Conservation (phyloP, 768 basidiomycete species). For the Mycena vitilis region DNA sequence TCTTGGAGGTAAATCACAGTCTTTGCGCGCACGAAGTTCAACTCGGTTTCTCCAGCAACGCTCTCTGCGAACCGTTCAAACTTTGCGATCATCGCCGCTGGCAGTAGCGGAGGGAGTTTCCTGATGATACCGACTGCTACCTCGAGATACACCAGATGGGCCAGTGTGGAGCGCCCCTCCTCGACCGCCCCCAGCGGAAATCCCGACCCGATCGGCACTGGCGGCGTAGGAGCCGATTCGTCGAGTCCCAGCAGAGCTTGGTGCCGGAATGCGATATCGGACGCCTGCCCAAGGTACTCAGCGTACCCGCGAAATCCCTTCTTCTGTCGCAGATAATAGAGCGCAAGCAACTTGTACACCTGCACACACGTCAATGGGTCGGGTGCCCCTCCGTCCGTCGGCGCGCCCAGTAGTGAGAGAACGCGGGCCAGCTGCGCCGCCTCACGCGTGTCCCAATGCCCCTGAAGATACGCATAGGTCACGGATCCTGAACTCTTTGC, state of each 20-base stretch:
- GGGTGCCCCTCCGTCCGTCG: neutral
- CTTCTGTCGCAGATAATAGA: neutral
- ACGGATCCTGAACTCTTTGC: neutral
- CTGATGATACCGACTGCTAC: neutral
- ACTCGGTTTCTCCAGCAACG: neutral
- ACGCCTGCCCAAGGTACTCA: conserved; percentile 22
- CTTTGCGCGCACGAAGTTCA: conserved; percentile 23
- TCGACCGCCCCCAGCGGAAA: neutral
- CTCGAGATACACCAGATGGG: conserved; percentile 26
- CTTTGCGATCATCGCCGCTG: conserved; percentile 11
- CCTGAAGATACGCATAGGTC: neutral
- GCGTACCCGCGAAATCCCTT: neutral
- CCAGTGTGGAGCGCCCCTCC: conserved; percentile 20
- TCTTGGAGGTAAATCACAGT: conserved; percentile 3
- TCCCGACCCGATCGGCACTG: too few species aligned
- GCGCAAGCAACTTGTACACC: conserved; percentile 17
- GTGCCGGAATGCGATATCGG: conserved; percentile 7
- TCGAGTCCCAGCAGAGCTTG: conserved; percentile 8
- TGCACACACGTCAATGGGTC: conserved; percentile 22
- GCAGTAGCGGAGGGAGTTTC: conserved; percentile 2
- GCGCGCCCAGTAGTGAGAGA: neutral
- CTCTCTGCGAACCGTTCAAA: conserved; percentile 16
- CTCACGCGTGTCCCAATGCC: conserved; percentile 7
- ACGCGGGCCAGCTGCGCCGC: neutral
- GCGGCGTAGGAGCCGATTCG: neutral